Evolutionary conservation across 306 rosid species (phyloP).

Genomic region (Medicago ruthenica): DNA sequence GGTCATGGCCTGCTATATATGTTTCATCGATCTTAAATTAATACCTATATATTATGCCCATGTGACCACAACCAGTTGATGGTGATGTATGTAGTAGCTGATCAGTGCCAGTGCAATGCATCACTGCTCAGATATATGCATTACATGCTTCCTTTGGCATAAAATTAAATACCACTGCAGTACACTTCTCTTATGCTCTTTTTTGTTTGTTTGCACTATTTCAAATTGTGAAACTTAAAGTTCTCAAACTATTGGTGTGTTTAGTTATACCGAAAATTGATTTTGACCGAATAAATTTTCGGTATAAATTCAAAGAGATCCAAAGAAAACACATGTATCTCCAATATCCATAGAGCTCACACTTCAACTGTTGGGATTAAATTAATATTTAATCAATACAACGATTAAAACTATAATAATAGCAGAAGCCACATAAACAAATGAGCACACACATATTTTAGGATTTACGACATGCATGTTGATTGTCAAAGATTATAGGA

Average conservation of each 20-base stretch:
- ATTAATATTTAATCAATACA: no score
- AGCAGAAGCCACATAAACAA: no score
- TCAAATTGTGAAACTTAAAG: not conserved
- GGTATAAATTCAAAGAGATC: no score
- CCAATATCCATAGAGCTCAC: no score
- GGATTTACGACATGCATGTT: no score
- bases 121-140: conserved; percentile 36
- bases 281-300: no score
- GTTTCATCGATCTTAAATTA: conserved; percentile 7
- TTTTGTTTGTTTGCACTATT: not conserved
- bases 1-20: not conserved
- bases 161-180: conserved; percentile 35
- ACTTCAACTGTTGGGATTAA: no score
- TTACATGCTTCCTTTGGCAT: conserved; percentile 33
- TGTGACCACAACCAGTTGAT: conserved; percentile 43
- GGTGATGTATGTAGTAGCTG: conserved; percentile 28
- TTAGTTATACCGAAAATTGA: no score
- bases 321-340: no score
- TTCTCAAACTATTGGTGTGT: not conserved
- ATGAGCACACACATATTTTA: no score
- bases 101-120: conserved; percentile 30
- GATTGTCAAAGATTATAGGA: no score
- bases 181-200: not conserved
- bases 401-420: no score
- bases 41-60: conserved; percentile 30